Conservation (phyloP, 2,329 filamentous ascomycete genomes). For the Cercospora sp. region DNA sequence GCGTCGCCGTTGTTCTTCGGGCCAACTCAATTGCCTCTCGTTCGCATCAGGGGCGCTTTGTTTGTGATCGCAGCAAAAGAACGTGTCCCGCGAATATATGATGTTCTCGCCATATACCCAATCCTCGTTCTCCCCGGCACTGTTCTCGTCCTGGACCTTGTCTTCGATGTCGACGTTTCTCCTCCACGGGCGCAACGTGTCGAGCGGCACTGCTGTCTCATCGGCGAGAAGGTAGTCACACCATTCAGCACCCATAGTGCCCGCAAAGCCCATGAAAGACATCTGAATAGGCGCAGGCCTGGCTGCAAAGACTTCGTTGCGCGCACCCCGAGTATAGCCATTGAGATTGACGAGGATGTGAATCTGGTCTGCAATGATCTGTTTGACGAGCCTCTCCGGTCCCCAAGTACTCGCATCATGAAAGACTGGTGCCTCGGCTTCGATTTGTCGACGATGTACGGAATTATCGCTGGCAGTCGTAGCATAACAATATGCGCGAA, state of each 20-base stretch:
- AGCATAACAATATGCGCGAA: slow-evolving; percentile 90
- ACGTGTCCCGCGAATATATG: slow-evolving; percentile 89
- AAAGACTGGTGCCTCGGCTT: slow-evolving; percentile 88
- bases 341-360: slow-evolving; percentile 98
- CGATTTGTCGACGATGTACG: slow-evolving; percentile 85
- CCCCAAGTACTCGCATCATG: slow-evolving; percentile 85
- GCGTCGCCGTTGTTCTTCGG: slow-evolving; percentile 74
- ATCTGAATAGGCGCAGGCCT: slow-evolving; percentile 94
- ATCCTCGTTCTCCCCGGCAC: slow-evolving; percentile 62
- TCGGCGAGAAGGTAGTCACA: slow-evolving; percentile 97
- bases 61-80: slow-evolving; percentile 96
- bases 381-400: slow-evolving; percentile 76
- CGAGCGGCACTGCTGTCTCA: slow-evolving; percentile 76
- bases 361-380: slow-evolving; percentile 83
- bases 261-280: slow-evolving; percentile 99
- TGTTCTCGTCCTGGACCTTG: slow-evolving; percentile 61
- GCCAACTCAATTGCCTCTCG: slow-evolving; percentile 72
- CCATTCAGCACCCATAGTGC: slow-evolving; percentile 94
- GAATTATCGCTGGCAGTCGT: slow-evolving; percentile 91
- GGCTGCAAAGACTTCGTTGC: slow-evolving; percentile 95
- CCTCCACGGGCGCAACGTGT: slow-evolving; percentile 77
- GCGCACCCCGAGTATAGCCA: slow-evolving; percentile 92
- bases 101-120: slow-evolving; percentile 99
- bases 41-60: slow-evolving; percentile 77
- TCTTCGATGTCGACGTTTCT: slow-evolving; percentile 74